Conservation (phyloP, 768 basidiomycete species). For the Epithele typhae region DNA sequence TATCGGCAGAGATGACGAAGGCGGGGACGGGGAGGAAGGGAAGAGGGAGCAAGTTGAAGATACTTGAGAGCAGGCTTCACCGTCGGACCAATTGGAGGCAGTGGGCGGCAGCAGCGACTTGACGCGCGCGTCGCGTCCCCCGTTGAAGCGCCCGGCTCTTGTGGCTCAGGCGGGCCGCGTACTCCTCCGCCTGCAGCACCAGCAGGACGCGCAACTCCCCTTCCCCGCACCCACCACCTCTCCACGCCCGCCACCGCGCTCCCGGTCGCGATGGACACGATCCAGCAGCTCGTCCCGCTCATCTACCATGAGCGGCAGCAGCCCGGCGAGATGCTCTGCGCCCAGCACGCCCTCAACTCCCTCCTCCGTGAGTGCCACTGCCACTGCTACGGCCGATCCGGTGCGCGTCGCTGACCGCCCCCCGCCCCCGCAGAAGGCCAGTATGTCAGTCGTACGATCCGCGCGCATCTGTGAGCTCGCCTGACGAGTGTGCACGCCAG, state of each 20-base stretch:
- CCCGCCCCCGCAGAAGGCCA: constrained; percentile 39
- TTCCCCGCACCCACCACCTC: constrained; percentile 7
- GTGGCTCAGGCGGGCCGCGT: too few relatives aligned
- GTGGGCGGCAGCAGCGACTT: too few relatives aligned
- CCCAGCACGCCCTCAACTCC: constrained; percentile 81
- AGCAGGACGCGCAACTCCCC: constrained; percentile 10
- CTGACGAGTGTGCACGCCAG: constrained; percentile 32
- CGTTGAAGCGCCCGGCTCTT: too few relatives aligned
- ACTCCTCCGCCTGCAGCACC: too few relatives aligned
- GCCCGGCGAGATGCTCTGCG: constrained; percentile 77
- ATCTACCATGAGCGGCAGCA: constrained; percentile 84
- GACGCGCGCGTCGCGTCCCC: too few relatives aligned
- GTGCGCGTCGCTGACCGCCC: too few relatives aligned
- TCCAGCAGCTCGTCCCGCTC: constrained; percentile 46
- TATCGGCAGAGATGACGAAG: too few relatives aligned
- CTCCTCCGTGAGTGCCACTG: constrained; percentile 73
- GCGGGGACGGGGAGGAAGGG: too few relatives aligned
- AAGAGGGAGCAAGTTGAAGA: too few relatives aligned
- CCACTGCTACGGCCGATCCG: background rate
- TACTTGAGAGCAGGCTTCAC: too few relatives aligned
- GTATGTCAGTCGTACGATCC: constrained; percentile 38
- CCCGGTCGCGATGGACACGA: constrained; percentile 45
- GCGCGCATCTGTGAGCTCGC: constrained; percentile 9
- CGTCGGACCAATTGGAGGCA: too few relatives aligned
- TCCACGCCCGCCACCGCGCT: background rate